phyloP scores from a whole-genome alignment of 2,329 filamentous ascomycete species.

The Leptodontidium sp. region DNA sequence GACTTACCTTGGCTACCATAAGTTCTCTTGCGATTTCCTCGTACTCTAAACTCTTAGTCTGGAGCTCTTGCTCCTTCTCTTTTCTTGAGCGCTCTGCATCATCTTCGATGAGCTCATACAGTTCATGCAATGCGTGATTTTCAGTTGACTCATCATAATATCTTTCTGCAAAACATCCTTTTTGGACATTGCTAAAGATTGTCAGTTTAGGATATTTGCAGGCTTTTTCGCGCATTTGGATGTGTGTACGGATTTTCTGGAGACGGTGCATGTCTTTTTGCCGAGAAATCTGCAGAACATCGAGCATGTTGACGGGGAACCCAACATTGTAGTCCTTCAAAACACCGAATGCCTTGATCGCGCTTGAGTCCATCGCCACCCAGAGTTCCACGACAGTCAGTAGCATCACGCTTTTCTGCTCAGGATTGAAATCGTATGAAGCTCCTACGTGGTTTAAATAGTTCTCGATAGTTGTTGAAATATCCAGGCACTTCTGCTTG shows the following conservation, averaged over 20 bases:
- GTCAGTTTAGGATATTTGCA: conserved; percentile 45
- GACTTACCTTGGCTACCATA: neutral
- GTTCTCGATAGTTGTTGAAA: conserved; percentile 47
- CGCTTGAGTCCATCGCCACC: conserved; percentile 60
- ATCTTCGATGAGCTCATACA: conserved; percentile 49
- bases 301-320: conserved; percentile 58
- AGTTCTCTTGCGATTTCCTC: conserved; percentile 38
- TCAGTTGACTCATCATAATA: conserved; percentile 28
- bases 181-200: conserved; percentile 56
- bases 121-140: conserved; percentile 47
- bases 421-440: conserved; percentile 54
- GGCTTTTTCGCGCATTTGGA: conserved; percentile 54
- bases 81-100: conserved; percentile 44
- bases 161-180: conserved; percentile 46
- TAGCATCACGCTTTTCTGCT: conserved; percentile 60
- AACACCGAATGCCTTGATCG: conserved; percentile 53
- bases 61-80: conserved; percentile 53
- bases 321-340: conserved; percentile 59
- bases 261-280: conserved; percentile 58
- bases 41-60: conserved; percentile 42
- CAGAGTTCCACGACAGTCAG: conserved; percentile 65
- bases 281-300: conserved; percentile 63
- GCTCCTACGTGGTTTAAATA: conserved; percentile 49
- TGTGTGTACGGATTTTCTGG: conserved; percentile 57
- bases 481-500: conserved; percentile 38